Percentiles rank a stretch among this genome's conserved stretches.
phyloP scores from a whole-genome alignment of 768 basidiomycete genomes.

The Auricularia sp. region DNA sequence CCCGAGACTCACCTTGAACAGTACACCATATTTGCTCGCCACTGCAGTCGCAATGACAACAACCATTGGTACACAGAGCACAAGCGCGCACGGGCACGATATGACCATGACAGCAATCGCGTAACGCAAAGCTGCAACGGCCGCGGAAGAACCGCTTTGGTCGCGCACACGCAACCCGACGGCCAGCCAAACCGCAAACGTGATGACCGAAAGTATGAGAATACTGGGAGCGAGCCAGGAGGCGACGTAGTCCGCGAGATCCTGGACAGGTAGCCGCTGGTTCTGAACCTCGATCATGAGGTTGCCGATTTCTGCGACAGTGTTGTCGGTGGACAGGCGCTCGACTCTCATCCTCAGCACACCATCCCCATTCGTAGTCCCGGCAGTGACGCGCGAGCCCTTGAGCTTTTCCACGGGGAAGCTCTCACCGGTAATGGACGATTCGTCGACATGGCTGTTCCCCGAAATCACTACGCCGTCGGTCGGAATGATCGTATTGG shows the following conservation, averaged over 20 bases:
- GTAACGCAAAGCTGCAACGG: constrained; percentile 24
- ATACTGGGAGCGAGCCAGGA: background rate
- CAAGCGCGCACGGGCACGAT: background rate
- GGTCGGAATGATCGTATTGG: constrained; percentile 27
- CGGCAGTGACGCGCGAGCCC: constrained; percentile 27
- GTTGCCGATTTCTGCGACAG: constrained; percentile 26
- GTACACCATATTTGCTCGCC: background rate
- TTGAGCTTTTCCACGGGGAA: constrained; percentile 25
- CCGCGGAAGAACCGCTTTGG: constrained; percentile 17
- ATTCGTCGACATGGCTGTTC: constrained; percentile 30
- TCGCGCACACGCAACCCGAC: constrained; percentile 22
- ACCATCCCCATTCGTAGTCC: constrained; percentile 27
- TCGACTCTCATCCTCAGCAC: constrained; percentile 25
- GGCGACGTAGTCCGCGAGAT: constrained; percentile 10
- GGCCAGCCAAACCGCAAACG: constrained; percentile 28
- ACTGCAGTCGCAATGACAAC: background rate
- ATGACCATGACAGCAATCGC: background rate
- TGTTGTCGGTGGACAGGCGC: constrained; percentile 30
- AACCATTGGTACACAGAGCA: background rate
- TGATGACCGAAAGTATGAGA: constrained; percentile 1
- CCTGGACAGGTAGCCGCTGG: constrained; percentile 29
- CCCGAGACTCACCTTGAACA: background rate
- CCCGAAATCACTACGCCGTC: constrained; percentile 29
- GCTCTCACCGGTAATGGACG: constrained; percentile 34
- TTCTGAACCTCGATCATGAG: constrained; percentile 28